A percentile compares a stretch with the other conserved stretches of the same genome.
Conservation (phyloP, 805 yeast species). For the Monosporozyma servazzii region DNA sequence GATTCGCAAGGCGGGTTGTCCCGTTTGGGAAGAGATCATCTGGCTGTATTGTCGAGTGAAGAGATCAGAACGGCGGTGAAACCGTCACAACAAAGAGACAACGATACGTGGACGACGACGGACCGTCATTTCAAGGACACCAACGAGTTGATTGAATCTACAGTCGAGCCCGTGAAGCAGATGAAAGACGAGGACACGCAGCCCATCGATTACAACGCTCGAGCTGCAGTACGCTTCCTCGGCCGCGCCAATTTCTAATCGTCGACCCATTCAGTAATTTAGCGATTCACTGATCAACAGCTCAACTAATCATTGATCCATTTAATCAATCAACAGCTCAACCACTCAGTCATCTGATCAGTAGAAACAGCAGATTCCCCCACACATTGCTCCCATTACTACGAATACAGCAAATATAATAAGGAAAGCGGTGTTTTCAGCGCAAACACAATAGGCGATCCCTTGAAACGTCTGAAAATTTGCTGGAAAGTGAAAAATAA, state of each 20-base stretch:
- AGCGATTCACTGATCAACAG: too few species aligned
- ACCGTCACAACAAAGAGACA: slow-evolving; percentile 22
- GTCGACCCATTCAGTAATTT: neutral
- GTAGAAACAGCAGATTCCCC: too few species aligned
- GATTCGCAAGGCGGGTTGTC: slow-evolving; percentile 76
- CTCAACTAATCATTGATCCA: too few species aligned
- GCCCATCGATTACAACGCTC: neutral
- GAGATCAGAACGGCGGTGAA: neutral
- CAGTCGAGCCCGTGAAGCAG: neutral
- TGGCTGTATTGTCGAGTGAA: neutral
- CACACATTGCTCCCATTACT: too few species aligned
- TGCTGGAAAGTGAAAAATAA: neutral
- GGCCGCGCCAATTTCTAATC: neutral
- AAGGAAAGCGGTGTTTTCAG: neutral
- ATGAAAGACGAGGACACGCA: neutral
- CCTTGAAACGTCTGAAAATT: neutral
- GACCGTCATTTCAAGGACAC: neutral
- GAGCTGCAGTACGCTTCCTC: neutral
- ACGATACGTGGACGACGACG: neutral
- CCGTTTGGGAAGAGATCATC: slow-evolving; percentile 47
- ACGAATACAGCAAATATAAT: too few species aligned
- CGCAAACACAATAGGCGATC: too few species aligned
- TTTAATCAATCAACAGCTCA: too few species aligned
- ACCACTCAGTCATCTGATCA: too few species aligned
- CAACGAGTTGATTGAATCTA: neutral